Evolutionary conservation across 495 filamentous ascomycete species (phyloP), one percentile per base, ranked within the genome.

Genomic region (Staphylotrichum tortipilum): DNA sequence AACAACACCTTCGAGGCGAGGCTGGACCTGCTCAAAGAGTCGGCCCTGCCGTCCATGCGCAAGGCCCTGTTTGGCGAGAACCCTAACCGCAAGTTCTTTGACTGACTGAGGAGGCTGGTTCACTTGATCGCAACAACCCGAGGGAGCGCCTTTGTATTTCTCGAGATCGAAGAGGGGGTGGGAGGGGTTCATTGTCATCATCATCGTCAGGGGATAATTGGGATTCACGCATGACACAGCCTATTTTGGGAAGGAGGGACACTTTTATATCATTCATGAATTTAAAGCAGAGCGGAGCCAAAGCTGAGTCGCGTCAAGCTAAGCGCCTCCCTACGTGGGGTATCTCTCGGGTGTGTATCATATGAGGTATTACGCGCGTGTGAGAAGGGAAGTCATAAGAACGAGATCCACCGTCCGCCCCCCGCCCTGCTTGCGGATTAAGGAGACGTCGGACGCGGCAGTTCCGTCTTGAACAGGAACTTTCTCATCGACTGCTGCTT

Each of bases 1-100:
- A 89, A 95, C 80, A 96, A 99, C 71, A 97, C 92, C 22, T 83
- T 97, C 41, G 94, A 97, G 58, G 86, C 95, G 63, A 81, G 94
- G 47, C 72, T 99, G 67, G 82, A 80, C 52, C 71, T 97, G 47
- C 78, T 96, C 33, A 82, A 91, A 65, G 81, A 80, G 47, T 87
- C 86, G 57, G 87, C 86, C 23, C 77, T 97, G 34, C 94, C 94
- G 11, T 82, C 81, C 28, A 82, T 99, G 55, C 79, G 94, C 53
- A 78, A 84, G 64, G 83, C 79, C 3, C 71, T 99, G 33, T 97
- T 97, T 60, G 94, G 94, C 35, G 79, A 85, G 71, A 97, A 97
- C 72, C 74, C 78, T 42, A 95, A 95, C 76, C 80, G 94, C 52
- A 92, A 79, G 68, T 99, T 96, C 78, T 85, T 82, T 60, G 89